Evolutionary conservation across 2,329 filamentous ascomycete species (phyloP).

Genomic region (Pseudonectria buxi): DNA sequence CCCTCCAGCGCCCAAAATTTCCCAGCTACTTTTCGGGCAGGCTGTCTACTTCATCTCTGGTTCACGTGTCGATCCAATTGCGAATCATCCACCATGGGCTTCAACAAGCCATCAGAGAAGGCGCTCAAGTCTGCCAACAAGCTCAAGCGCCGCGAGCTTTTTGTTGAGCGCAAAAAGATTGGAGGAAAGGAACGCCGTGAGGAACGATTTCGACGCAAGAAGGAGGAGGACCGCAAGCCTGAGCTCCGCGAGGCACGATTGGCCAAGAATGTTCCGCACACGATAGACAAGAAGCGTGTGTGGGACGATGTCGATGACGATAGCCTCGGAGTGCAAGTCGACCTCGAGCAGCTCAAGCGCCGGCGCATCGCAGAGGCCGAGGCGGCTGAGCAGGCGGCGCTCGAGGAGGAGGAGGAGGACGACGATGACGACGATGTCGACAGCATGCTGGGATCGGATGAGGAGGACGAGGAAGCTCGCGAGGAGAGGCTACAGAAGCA

Average conservation of each 20-base stretch:
- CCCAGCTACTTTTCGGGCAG: constrained; percentile 5
- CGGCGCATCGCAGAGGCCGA: constrained; percentile 48
- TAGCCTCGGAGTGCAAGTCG: constrained; percentile 47
- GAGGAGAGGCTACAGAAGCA: constrained; percentile 36
- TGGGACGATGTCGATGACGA: constrained; percentile 75
- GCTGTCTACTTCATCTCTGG: constrained; percentile 2
- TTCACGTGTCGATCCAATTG: not conserved
- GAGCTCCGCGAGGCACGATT: constrained; percentile 65
- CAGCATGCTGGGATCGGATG: constrained; percentile 70
- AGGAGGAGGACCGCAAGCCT: constrained; percentile 80
- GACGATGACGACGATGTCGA: constrained; percentile 56
- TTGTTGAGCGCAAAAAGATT: constrained; percentile 72
- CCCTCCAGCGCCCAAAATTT: constrained; percentile 14
- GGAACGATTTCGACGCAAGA: constrained; percentile 69
- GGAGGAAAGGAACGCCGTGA: constrained; percentile 69
- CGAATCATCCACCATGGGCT: constrained; percentile 23
- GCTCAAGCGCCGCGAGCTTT: constrained; percentile 67
- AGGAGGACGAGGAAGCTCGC: constrained; percentile 46
- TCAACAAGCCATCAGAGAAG: constrained; percentile 27
- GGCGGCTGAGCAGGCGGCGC: constrained; percentile 42
- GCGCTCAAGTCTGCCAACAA: constrained; percentile 63
- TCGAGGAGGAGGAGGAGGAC: constrained; percentile 36
- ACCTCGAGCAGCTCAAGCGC: constrained; percentile 53
- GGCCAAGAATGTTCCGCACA: constrained; percentile 70
- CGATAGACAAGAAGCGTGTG: constrained; percentile 79